Percentiles rank a stretch among this genome's conserved stretches.
phyloP scores from a whole-genome alignment of 306 rosid species.

The Crotalaria pallida region DNA sequence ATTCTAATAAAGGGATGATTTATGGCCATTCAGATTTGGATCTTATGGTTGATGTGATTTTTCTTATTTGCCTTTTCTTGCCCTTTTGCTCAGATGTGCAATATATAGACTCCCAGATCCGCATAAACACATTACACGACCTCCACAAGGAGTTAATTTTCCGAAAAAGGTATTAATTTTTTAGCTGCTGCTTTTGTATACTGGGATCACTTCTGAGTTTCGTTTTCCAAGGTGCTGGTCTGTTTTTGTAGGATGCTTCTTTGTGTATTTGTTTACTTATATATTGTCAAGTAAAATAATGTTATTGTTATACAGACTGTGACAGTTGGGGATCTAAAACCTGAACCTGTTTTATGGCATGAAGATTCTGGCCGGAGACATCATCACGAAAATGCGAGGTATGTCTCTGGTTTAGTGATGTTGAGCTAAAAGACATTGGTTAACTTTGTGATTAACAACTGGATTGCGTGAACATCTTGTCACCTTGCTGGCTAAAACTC shows the following conservation, averaged over 20 bases:
- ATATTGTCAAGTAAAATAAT: neutral
- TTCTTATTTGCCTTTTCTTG: neutral
- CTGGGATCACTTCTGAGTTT: neutral
- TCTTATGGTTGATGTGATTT: neutral
- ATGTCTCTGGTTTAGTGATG: neutral
- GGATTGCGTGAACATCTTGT: neutral
- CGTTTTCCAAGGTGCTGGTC: neutral
- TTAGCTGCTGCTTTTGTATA: neutral
- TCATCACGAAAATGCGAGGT: slow-evolving; percentile 41
- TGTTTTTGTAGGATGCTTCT: neutral
- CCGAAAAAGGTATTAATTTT: slow-evolving; percentile 64
- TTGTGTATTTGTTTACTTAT: neutral
- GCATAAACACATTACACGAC: slow-evolving; percentile 66
- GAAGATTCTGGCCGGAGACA: slow-evolving; percentile 70
- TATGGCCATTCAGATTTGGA: neutral
- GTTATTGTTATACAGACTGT: slow-evolving; percentile 44
- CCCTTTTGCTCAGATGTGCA: slow-evolving; percentile 57
- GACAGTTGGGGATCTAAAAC: slow-evolving; percentile 57
- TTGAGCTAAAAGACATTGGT: neutral
- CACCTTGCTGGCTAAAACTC: neutral
- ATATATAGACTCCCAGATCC: slow-evolving; percentile 72
- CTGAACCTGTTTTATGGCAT: slow-evolving; percentile 84
- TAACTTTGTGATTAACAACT: slow-evolving; percentile 3
- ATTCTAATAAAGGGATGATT: neutral
- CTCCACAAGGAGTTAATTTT: slow-evolving; percentile 65